A percentile compares a stretch with the other conserved stretches of the same genome.
phyloP scores from a whole-genome alignment of 768 basidiomycete species.

The Daedaleopsis sinensis region DNA sequence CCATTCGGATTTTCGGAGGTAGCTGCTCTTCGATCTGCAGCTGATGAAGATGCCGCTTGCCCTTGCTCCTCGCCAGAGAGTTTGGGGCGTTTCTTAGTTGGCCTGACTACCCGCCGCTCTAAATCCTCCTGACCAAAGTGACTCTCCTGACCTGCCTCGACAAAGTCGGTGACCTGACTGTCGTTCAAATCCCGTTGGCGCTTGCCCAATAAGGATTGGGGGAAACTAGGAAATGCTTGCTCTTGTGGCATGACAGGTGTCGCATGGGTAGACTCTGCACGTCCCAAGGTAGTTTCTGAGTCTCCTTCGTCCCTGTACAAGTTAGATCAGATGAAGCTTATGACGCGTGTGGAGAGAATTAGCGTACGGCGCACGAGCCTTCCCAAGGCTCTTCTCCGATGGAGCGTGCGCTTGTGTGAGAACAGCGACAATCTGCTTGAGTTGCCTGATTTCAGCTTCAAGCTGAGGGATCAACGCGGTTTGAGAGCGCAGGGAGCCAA shows the following conservation, averaged over 20 bases:
- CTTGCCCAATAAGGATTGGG: slow-evolving; percentile 63
- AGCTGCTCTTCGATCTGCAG: not conserved
- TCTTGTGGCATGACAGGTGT: slow-evolving; percentile 15
- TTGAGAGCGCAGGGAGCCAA: slow-evolving; percentile 34
- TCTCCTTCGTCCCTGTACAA: slow-evolving; percentile 7
- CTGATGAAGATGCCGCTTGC: not conserved
- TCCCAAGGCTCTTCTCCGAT: slow-evolving; percentile 22
- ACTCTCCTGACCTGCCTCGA: slow-evolving; percentile 47
- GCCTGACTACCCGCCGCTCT: slow-evolving; percentile 43
- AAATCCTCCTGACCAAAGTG: slow-evolving; percentile 40
- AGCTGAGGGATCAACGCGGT: slow-evolving; percentile 15
- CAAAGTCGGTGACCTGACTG: slow-evolving; percentile 43
- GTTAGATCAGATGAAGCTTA: not conserved
- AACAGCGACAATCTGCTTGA: not conserved
- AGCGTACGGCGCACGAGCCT: slow-evolving; percentile 22
- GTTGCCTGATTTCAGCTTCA: slow-evolving; percentile 19
- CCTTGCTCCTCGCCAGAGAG: slow-evolving; percentile 22
- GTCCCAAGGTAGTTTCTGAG: not conserved
- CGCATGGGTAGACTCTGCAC: not conserved
- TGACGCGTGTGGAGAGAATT: not conserved
- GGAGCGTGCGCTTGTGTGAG: not conserved
- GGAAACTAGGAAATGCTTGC: slow-evolving; percentile 33
- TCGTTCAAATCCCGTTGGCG: slow-evolving; percentile 56
- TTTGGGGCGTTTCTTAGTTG: slow-evolving; percentile 57
- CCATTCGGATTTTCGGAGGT: slow-evolving; percentile 6